Conservation (phyloP, 495 filamentous ascomycete species). For the Penicillium malachiteum region DNA sequence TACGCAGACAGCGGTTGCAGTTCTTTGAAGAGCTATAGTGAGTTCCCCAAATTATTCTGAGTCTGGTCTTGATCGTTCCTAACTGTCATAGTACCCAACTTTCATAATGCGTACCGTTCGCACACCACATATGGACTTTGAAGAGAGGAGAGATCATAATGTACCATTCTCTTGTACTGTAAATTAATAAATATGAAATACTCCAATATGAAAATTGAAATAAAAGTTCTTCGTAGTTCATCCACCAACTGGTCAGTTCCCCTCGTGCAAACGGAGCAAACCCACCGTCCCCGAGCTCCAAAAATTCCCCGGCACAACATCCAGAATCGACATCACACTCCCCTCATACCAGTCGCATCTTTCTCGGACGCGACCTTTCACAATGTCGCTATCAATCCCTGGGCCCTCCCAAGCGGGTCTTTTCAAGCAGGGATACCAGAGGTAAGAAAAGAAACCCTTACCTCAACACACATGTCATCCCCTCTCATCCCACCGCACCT, state of each 20-base stretch:
- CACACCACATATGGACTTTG: slow-evolving; percentile 1
- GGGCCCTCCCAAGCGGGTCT: slow-evolving; percentile 87
- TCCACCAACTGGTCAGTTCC: slow-evolving; percentile 29
- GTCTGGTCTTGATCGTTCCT: background rate
- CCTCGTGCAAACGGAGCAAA: slow-evolving; percentile 49
- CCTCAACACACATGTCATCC: background rate
- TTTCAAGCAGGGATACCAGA: slow-evolving; percentile 97
- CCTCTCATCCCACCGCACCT: slow-evolving; percentile 32
- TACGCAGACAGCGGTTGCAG: slow-evolving; percentile 40
- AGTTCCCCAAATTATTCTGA: slow-evolving; percentile 12
- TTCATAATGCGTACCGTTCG: slow-evolving; percentile 26
- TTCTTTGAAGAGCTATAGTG: slow-evolving; percentile 26
- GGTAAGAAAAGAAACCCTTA: slow-evolving; percentile 52
- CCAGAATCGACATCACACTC: slow-evolving; percentile 23
- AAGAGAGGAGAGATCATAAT: background rate
- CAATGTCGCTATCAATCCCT: slow-evolving; percentile 94
- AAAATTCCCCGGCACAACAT: slow-evolving; percentile 46
- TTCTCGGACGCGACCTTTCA: slow-evolving; percentile 33
- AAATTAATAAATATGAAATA: background rate
- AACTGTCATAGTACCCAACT: slow-evolving; percentile 33
- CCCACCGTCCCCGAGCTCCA: slow-evolving; percentile 35
- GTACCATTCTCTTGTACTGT: background rate
- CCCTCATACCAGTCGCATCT: slow-evolving; percentile 24
- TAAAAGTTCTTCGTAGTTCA: background rate
- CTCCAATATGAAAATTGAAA: background rate